Conservation (phyloP, 306 rosid species). For the Glycyrrhiza uralensis region DNA sequence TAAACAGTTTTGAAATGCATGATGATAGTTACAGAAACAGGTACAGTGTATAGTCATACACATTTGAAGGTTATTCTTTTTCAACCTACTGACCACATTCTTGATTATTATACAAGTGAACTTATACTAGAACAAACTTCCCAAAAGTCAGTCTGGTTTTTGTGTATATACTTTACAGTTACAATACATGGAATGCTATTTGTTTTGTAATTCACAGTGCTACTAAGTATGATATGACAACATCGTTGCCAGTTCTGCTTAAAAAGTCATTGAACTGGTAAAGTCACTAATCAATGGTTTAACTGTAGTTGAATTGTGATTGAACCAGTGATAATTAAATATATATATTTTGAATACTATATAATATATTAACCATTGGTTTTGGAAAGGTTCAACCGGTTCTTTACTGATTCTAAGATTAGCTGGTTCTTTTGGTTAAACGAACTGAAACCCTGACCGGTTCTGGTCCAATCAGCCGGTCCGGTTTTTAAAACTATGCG, state of each 20-base stretch:
- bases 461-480: too few relatives aligned
- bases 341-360: too few relatives aligned
- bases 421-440: too few relatives aligned
- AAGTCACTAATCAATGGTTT: too few relatives aligned
- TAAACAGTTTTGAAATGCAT: conserved; percentile 24
- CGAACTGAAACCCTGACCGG: too few relatives aligned
- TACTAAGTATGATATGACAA: background rate
- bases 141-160: background rate
- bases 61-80: conserved; percentile 12
- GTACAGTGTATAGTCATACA: background rate
- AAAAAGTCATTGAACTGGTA: too few relatives aligned
- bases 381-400: too few relatives aligned
- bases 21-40: conserved; percentile 20
- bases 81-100: background rate
- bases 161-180: background rate
- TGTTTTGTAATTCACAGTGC: background rate
- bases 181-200: background rate
- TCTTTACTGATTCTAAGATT: too few relatives aligned
- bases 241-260: background rate
- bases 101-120: background rate
- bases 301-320: too few relatives aligned
- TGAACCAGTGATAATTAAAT: too few relatives aligned
- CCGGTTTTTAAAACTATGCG: too few relatives aligned
- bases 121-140: background rate
- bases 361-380: too few relatives aligned